These are phyloP conservation scores for Rauvolfia tetraphylla DNA, from an alignment of 257 asterid genomes.

Conservation along the genomic window DNA sequence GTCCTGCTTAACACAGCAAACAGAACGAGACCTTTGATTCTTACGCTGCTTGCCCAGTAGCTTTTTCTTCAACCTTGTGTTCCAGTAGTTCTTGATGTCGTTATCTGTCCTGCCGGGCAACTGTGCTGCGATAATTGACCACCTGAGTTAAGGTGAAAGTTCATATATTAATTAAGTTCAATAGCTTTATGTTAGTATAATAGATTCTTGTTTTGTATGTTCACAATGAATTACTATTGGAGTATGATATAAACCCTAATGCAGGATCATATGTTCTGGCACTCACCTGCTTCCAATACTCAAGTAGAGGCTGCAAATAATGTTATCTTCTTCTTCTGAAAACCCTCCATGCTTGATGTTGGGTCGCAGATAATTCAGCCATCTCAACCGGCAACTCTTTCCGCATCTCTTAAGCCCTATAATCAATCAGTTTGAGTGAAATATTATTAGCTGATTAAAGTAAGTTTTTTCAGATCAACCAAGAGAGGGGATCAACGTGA, in stretches of 20 bases:
- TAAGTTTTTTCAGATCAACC: background rate
- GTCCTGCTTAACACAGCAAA: slow-evolving; percentile 12
- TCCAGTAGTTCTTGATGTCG: slow-evolving; percentile 46
- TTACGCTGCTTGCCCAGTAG: slow-evolving; percentile 29
- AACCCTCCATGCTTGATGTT: slow-evolving; percentile 46
- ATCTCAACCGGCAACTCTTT: slow-evolving; percentile 47
- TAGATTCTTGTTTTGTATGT: too few species aligned
- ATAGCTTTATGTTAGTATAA: background rate
- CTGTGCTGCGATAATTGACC: slow-evolving; percentile 44
- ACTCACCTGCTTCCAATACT: slow-evolving; percentile 48
- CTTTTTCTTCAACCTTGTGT: slow-evolving; percentile 41
- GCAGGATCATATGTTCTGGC: background rate
- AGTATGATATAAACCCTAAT: background rate
- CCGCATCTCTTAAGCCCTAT: slow-evolving; percentile 45
- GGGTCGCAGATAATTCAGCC: slow-evolving; percentile 45
- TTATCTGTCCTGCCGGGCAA: slow-evolving; percentile 43
- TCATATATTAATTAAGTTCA: background rate
- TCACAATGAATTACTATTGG: too few species aligned
- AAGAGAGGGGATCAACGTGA: too few species aligned
- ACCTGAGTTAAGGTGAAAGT: slow-evolving; percentile 17
- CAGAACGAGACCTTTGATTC: slow-evolving; percentile 17
- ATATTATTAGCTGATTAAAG: background rate
- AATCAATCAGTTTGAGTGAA: background rate
- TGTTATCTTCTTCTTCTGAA: slow-evolving; percentile 39
- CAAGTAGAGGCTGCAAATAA: slow-evolving; percentile 37